phyloP scores from a whole-genome alignment of 2,329 filamentous ascomycete species.

The Biscogniauxia sp. region DNA sequence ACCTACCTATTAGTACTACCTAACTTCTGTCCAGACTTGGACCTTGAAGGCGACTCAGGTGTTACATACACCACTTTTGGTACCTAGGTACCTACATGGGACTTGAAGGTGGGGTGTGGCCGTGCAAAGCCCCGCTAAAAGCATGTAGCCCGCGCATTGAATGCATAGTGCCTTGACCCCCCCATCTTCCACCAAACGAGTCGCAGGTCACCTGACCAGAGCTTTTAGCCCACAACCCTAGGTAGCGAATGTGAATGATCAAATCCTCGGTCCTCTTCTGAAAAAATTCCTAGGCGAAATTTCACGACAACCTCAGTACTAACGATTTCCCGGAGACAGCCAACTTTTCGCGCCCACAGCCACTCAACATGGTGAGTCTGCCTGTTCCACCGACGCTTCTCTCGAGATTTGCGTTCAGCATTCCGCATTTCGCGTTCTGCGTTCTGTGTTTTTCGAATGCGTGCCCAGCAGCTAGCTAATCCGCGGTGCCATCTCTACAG shows the following conservation, averaged over 20 bases:
- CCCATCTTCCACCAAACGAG: neutral
- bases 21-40: neutral
- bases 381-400: neutral
- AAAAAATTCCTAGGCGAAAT: conserved; percentile 28
- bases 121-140: neutral
- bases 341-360: conserved; percentile 25
- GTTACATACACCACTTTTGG: neutral
- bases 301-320: conserved; percentile 27
- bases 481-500: conserved; percentile 34
- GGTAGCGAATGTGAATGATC: conserved; percentile 10
- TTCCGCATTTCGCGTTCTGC: conserved; percentile 3
- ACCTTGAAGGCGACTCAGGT: neutral
- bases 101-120: neutral
- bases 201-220: conserved; percentile 19
- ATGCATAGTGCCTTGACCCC: no score
- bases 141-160: no score
- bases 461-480: conserved; percentile 16
- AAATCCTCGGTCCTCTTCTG: conserved; percentile 26
- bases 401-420: neutral
- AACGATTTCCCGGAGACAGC: conserved; percentile 24
- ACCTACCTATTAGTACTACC: no score
- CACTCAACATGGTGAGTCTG: conserved; percentile 50
- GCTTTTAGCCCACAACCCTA: conserved; percentile 27
- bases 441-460: neutral
- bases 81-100: neutral